These are phyloP conservation scores for Maudiozyma serrabonitensis DNA, from an alignment of 805 yeast species.

Conservation along the genomic window DNA sequence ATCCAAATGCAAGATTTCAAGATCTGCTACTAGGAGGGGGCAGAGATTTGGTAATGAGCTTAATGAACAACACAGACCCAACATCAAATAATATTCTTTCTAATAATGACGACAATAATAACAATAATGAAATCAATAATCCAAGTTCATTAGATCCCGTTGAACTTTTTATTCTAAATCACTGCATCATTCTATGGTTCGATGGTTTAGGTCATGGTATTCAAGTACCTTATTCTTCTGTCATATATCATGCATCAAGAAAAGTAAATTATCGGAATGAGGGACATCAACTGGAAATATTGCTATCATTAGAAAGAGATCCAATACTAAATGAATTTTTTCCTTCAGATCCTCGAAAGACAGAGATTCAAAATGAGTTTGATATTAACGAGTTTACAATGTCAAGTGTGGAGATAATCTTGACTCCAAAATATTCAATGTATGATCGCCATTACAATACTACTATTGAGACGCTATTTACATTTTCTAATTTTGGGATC, in stretches of 20 bases:
- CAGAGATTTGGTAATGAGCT: constrained; percentile 25
- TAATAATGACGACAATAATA: background rate
- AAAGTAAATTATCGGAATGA: constrained; percentile 7
- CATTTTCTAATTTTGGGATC: constrained; percentile 30
- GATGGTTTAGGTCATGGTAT: constrained; percentile 28
- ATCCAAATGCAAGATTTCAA: background rate
- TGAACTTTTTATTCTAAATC: constrained; percentile 33
- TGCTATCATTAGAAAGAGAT: constrained; percentile 24
- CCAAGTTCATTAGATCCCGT: constrained; percentile 9
- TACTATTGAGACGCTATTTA: constrained; percentile 30
- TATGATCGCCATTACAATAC: constrained; percentile 30
- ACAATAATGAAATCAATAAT: background rate
- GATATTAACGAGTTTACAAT: constrained; percentile 6
- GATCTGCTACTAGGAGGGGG: constrained; percentile 35
- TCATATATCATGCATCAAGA: constrained; percentile 26
- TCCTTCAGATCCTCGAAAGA: constrained; percentile 5
- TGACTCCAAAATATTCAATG: constrained; percentile 30
- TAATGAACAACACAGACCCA: constrained; percentile 5
- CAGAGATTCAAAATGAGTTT: background rate
- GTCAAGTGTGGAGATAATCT: constrained; percentile 25
- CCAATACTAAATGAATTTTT: constrained; percentile 16
- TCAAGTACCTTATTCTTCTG: constrained; percentile 28
- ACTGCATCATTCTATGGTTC: constrained; percentile 34
- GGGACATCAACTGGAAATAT: constrained; percentile 21
- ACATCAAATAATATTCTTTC: background rate